Conservation (phyloP, 306 rosid genomes). For the Begonia loranthoides region DNA sequence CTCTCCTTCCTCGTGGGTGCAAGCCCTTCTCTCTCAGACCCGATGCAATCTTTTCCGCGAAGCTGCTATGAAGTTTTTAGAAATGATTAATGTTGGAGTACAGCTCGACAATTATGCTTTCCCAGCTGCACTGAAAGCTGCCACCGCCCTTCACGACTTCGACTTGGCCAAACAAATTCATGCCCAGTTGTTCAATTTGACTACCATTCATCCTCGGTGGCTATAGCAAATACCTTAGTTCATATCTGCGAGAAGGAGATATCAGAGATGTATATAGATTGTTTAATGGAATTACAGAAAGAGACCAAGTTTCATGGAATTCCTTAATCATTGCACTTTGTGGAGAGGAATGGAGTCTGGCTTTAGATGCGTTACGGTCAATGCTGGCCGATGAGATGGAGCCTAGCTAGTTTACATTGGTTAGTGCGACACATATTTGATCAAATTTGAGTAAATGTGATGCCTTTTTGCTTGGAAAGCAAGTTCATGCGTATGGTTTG, state of each 20-base stretch:
- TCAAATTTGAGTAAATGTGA: conserved; percentile 25
- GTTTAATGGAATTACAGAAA: conserved; percentile 40
- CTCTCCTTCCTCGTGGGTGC: conserved; percentile 41
- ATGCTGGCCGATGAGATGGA: conserved; percentile 40
- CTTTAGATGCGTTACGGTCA: conserved; percentile 32
- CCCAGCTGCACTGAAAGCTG: conserved; percentile 61
- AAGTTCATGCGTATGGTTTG: conserved; percentile 48
- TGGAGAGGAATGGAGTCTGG: conserved; percentile 56
- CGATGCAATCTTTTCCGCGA: conserved; percentile 34
- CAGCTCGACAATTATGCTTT: conserved; percentile 62
- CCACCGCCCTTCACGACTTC: conserved; percentile 35
- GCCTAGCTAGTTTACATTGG: conserved; percentile 65
- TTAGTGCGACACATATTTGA: conserved; percentile 53
- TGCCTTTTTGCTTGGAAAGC: conserved; percentile 55
- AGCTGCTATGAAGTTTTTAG: conserved; percentile 42
- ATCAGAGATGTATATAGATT: conserved; percentile 28
- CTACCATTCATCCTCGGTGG: conserved; percentile 19
- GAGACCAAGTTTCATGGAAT: conserved; percentile 75
- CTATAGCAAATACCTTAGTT: conserved; percentile 61
- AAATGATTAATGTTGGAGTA: conserved; percentile 22
- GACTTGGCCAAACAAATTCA: conserved; percentile 46
- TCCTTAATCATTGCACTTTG: conserved; percentile 48
- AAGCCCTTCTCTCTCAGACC: conserved; percentile 40
- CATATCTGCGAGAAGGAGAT: conserved; percentile 61
- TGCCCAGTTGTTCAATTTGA: conserved; percentile 54